These are phyloP conservation scores for Epichloe sylvatica DNA, from an alignment of 2,329 filamentous ascomycete species.

Conservation along the genomic window DNA sequence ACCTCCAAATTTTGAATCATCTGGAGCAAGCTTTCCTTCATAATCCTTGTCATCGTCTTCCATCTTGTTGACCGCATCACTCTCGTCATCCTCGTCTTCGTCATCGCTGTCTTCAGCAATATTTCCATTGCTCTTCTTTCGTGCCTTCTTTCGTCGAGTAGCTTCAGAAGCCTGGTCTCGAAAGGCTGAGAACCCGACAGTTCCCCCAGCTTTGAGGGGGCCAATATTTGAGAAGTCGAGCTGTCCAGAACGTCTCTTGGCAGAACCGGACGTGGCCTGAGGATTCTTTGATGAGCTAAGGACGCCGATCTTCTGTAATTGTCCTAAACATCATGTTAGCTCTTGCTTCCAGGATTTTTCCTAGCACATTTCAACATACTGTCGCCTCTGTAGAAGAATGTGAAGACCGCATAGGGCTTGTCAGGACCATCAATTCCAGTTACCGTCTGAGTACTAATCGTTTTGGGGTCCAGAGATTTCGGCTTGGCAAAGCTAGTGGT, in stretches of 20 bases:
- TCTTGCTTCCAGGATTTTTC: not conserved
- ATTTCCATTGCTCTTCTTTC: constrained; percentile 50
- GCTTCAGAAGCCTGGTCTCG: constrained; percentile 52
- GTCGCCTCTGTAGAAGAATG: constrained; percentile 93
- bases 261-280: constrained; percentile 43
- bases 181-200: constrained; percentile 81
- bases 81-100: constrained; percentile 56
- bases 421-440: constrained; percentile 93
- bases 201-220: constrained; percentile 75
- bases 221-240: constrained; percentile 75
- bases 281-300: constrained; percentile 52
- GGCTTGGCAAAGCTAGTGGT: constrained; percentile 96
- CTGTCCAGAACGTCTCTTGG: constrained; percentile 70
- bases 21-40: constrained; percentile 47
- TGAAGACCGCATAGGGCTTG: constrained; percentile 91
- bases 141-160: constrained; percentile 39
- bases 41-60: constrained; percentile 51
- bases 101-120: constrained; percentile 62
- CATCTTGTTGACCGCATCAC: constrained; percentile 48
- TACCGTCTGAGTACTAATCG: constrained; percentile 97
- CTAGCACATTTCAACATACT: constrained; percentile 44
- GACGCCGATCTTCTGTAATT: constrained; percentile 94
- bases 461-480: constrained; percentile 89
- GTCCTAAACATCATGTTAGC: constrained; percentile 40
- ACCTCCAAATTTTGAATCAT: constrained; percentile 57